Evolutionary conservation across 257 asterid species (phyloP).

Genomic region (Nicotiana paniculata): DNA sequence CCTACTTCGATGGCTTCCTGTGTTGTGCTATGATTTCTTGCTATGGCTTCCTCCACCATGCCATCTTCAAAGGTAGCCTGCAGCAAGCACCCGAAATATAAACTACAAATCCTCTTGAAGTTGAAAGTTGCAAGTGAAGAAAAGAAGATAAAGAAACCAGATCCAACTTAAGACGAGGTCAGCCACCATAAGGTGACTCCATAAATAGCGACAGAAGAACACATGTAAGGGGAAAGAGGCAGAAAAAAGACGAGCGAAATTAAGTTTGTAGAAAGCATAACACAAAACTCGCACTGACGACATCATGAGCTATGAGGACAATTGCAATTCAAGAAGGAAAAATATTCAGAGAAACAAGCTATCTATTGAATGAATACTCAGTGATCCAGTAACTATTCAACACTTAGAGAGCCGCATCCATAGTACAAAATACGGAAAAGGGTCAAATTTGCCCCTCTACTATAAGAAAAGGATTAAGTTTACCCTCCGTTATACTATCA

Average conservation of each 20-base stretch:
- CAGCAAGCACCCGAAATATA: not conserved
- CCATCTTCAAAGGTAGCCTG: conserved; percentile 97
- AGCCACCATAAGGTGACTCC: not conserved
- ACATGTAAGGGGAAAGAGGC: not conserved
- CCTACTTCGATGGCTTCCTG: conserved; percentile 82
- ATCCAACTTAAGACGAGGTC: not conserved
- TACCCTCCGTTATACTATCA: no score
- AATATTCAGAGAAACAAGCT: not conserved
- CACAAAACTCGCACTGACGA: not conserved
- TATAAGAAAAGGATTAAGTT: no score
- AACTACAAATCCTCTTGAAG: not conserved
- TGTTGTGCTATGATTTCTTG: conserved; percentile 90
- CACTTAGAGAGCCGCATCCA: not conserved
- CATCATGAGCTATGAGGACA: not conserved
- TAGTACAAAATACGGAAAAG: not conserved
- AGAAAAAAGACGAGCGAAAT: not conserved
- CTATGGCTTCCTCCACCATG: conserved; percentile 70
- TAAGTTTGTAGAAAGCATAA: not conserved
- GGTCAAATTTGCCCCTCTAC: no score
- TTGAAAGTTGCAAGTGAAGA: not conserved
- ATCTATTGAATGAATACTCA: not conserved
- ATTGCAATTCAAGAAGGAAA: not conserved
- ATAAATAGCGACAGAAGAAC: not conserved
- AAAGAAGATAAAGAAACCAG: not conserved
- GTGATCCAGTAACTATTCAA: not conserved